phyloP scores from a whole-genome alignment of 129 eudicot genomes.

The Chrysanthemum makinoi region DNA sequence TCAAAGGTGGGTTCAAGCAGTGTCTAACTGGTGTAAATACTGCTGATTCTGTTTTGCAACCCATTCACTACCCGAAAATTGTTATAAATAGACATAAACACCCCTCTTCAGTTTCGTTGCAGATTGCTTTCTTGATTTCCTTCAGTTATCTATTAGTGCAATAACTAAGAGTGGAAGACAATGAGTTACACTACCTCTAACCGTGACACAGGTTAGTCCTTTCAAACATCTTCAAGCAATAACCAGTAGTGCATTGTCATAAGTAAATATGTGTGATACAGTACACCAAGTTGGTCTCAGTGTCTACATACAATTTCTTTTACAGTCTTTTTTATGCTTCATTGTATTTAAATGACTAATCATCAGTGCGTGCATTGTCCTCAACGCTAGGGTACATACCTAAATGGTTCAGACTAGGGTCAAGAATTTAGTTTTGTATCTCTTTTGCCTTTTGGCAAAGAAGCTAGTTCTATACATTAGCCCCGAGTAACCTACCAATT shows the following conservation, averaged over 20 bases:
- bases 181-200: conserved; percentile 60
- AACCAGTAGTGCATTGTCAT: conserved; percentile 24
- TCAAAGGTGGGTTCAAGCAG: conserved; percentile 34
- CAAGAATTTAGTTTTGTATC: neutral
- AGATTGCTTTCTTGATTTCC: conserved; percentile 22
- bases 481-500: neutral
- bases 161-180: conserved; percentile 11
- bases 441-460: neutral
- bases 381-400: too few species aligned
- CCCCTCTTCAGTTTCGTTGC: conserved; percentile 28
- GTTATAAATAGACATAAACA: conserved; percentile 48
- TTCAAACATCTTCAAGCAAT: neutral
- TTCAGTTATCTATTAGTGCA: conserved; percentile 6
- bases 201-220: conserved; percentile 49
- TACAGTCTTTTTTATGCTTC: neutral
- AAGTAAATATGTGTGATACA: neutral
- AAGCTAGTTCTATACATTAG: neutral
- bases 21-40: conserved; percentile 34
- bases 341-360: neutral
- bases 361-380: neutral
- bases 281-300: conserved; percentile 10
- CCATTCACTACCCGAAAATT: neutral
- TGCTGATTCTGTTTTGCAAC: conserved; percentile 29
- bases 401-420: neutral
- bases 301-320: neutral